Evolutionary conservation across 371 early-diverging fungal genomes (phyloP).

Genomic region (Funneliformis caledonium): DNA sequence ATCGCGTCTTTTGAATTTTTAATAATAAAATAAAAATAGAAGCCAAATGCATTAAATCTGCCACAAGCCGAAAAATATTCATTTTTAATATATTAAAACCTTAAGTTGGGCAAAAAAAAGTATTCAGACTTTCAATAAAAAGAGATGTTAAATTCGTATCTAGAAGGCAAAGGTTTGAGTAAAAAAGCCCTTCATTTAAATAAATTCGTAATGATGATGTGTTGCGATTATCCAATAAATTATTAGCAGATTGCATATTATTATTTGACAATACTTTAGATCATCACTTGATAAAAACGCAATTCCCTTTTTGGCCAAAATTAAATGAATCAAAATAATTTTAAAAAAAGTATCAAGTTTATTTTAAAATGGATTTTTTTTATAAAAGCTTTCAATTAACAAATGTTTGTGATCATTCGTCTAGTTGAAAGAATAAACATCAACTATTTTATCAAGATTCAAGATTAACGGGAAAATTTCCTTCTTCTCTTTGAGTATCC

Average conservation of each 20-base stretch:
- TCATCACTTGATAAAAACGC: too few species aligned
- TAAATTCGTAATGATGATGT: background rate
- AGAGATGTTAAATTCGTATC: background rate
- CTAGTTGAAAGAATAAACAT: background rate
- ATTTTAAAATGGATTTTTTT: background rate
- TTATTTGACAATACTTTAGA: background rate
- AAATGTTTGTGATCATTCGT: background rate
- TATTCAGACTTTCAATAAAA: background rate
- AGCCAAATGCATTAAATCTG: conserved; percentile 94
- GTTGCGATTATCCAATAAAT: background rate
- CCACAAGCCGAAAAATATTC: conserved; percentile 92
- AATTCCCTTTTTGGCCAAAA: background rate
- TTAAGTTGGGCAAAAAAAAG: background rate
- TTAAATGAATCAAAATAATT: too few species aligned
- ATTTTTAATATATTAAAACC: conserved; percentile 49
- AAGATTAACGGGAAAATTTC: conserved; percentile 71
- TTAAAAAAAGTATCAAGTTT: background rate
- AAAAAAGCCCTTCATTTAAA: background rate
- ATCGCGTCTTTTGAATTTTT: conserved; percentile 85
- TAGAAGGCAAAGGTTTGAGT: background rate
- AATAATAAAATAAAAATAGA: conserved; percentile 91
- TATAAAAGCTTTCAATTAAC: too few species aligned
- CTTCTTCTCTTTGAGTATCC: conserved; percentile 85
- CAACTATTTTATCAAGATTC: background rate
- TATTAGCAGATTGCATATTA: background rate